Conservation (phyloP, 345 rosid genomes). For the Citrus hindsii region DNA sequence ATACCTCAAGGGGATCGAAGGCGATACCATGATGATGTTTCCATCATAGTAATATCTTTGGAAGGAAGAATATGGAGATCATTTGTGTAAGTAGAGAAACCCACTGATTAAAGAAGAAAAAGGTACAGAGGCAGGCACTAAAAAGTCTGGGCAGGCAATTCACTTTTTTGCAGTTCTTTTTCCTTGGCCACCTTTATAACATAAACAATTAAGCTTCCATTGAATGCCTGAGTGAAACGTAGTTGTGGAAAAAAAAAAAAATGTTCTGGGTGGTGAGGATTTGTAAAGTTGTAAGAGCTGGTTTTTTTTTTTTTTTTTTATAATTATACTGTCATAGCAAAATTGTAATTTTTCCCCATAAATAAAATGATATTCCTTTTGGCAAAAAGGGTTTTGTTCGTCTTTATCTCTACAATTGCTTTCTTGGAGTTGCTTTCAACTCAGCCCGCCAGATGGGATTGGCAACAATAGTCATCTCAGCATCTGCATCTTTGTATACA, state of each 20-base stretch:
- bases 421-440: neutral
- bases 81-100: conserved; percentile 57
- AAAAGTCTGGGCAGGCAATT: conserved; percentile 27
- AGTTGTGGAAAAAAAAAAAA: conserved; percentile 10
- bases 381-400: conserved; percentile 11
- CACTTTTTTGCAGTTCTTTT: conserved; percentile 27
- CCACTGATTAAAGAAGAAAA: neutral
- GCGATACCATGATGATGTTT: conserved; percentile 89
- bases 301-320: conserved; percentile 33
- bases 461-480: neutral
- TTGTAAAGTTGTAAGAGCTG: conserved; percentile 43
- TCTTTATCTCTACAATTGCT: conserved; percentile 7
- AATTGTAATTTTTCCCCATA: conserved; percentile 29
- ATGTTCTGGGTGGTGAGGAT: conserved; percentile 27
- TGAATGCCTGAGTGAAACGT: conserved; percentile 20
- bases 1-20: conserved; percentile 93
- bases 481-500: conserved; percentile 25
- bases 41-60: conserved; percentile 81
- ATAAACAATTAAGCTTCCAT: conserved; percentile 23
- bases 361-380: conserved; percentile 32
- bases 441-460: neutral
- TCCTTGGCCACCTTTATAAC: conserved; percentile 34
- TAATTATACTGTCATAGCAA: conserved; percentile 27
- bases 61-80: conserved; percentile 98
- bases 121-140: conserved; percentile 22